Conservation (phyloP, 2,329 filamentous ascomycete genomes). For the Bipolaris bicolor region DNA sequence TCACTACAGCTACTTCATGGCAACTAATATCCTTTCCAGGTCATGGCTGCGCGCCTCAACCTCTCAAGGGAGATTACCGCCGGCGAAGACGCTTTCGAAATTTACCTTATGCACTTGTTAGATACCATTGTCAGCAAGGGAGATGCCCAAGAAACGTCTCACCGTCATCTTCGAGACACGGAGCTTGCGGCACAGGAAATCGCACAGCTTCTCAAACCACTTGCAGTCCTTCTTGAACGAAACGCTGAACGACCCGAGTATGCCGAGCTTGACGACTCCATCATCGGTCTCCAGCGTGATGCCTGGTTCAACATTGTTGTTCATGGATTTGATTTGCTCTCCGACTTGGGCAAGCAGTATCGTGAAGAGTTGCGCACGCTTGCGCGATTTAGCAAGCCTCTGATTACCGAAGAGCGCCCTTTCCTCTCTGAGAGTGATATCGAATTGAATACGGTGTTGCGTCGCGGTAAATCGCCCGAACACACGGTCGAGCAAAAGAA, state of each 20-base stretch:
- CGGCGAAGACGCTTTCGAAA: slow-evolving; percentile 76
- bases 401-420: slow-evolving; percentile 86
- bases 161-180: slow-evolving; percentile 76
- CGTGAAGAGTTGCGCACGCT: slow-evolving; percentile 79
- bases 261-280: slow-evolving; percentile 52
- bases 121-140: slow-evolving; percentile 90
- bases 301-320: slow-evolving; percentile 98
- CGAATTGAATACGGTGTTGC: slow-evolving; percentile 90
- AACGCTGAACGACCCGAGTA: slow-evolving; percentile 65
- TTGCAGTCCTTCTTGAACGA: slow-evolving; percentile 80
- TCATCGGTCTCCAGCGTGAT: slow-evolving; percentile 78
- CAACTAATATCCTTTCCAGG: slow-evolving; percentile 49
- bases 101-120: slow-evolving; percentile 83
- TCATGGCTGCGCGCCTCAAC: slow-evolving; percentile 78
- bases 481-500: slow-evolving; percentile 82
- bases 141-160: slow-evolving; percentile 74
- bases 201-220: slow-evolving; percentile 80
- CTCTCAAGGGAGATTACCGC: slow-evolving; percentile 73
- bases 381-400: slow-evolving; percentile 82
- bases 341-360: slow-evolving; percentile 74
- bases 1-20: not conserved
- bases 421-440: slow-evolving; percentile 95
- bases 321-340: slow-evolving; percentile 82
- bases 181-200: slow-evolving; percentile 87
- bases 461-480: slow-evolving; percentile 81